Conservation (phyloP, 2,329 filamentous ascomycete genomes). For the Diaporthe longicolla region DNA sequence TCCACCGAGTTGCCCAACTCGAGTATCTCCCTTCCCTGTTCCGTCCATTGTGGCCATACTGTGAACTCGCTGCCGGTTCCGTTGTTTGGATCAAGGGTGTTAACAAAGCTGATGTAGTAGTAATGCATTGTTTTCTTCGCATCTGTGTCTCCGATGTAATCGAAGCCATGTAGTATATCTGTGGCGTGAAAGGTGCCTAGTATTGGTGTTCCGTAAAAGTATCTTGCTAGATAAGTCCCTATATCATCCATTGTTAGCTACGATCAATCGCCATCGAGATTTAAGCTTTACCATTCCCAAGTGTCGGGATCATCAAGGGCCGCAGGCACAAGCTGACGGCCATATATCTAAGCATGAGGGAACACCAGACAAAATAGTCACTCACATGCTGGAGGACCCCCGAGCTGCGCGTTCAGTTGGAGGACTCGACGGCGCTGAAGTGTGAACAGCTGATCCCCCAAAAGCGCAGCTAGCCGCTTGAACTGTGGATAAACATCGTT, state of each 20-base stretch:
- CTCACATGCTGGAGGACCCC: conserved; percentile 62
- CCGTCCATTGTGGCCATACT: conserved; percentile 29
- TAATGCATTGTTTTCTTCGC: conserved; percentile 24
- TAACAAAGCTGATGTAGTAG: conserved; percentile 68
- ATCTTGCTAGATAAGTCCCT: conserved; percentile 71
- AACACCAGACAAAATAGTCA: too few species aligned
- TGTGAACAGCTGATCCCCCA: conserved; percentile 74
- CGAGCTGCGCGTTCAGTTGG: conserved; percentile 52
- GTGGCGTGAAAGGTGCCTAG: conserved; percentile 75
- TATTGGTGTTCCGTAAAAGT: conserved; percentile 71
- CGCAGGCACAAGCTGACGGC: too few species aligned
- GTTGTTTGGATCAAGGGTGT: conserved; percentile 70
- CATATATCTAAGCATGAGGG: too few species aligned
- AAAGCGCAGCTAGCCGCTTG: conserved; percentile 73
- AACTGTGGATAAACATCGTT: conserved; percentile 76
- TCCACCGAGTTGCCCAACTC: conserved; percentile 20
- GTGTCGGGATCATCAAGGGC: too few species aligned
- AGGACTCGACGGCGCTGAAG: conserved; percentile 59
- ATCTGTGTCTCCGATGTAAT: conserved; percentile 55
- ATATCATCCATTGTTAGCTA: neutral
- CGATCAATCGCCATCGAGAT: too few species aligned
- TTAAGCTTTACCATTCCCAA: too few species aligned
- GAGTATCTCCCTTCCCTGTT: conserved; percentile 24
- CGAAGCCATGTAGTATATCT: conserved; percentile 69
- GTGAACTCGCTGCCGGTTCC: conserved; percentile 45